Evolutionary conservation across 306 rosid genomes (phyloP), one percentile per base, ranked within the genome.

Genomic region (Cucumis hystrix): DNA sequence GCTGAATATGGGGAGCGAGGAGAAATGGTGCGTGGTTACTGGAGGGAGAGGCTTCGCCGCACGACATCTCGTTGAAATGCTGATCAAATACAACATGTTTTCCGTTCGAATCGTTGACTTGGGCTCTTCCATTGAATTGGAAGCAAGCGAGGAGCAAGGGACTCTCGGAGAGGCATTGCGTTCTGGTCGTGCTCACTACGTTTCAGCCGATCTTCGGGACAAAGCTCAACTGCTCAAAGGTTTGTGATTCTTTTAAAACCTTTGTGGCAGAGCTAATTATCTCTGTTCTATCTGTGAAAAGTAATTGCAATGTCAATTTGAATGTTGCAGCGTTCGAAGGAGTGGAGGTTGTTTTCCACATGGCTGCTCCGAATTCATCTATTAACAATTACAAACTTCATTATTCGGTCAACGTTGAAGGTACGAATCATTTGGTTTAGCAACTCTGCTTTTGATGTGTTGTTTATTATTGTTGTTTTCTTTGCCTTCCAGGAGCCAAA

Each of bases 11-110:
- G 80, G 85, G 5, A 80, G 45, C 6, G 90, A 77, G 45, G 90
- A 84, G 25, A 84, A 75, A 67, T 96, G 98, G 92, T 91, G 99
- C 79, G 91, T 91, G 62, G 98, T 96, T 56, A 96, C 96, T 28
- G 99, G 99, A 40, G 99, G 96, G 6, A 87, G 99, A 5, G 99
- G 99, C 74, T 96, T 96, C 76, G 96, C 97, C 16, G 99, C 99
- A 5, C 88, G 99, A 2, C 99, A 96, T 83, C 84, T 96, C 83
- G 97, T 91, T 4, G 90, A 86, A 75, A 89, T 88, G 93, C 87
- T 96, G 35, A 80, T 96, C 86, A 81, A 39, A 16, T 39, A 75
- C 70, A 75, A 83, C 64, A 70, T 76, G 8, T 96, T 82, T 87
- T 65, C 79, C 8, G 93, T 96, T 58, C 83, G 99, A 72, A 85